Evolutionary conservation across 257 asterid genomes (phyloP).

Genomic region (Voacanga thouarsii): DNA sequence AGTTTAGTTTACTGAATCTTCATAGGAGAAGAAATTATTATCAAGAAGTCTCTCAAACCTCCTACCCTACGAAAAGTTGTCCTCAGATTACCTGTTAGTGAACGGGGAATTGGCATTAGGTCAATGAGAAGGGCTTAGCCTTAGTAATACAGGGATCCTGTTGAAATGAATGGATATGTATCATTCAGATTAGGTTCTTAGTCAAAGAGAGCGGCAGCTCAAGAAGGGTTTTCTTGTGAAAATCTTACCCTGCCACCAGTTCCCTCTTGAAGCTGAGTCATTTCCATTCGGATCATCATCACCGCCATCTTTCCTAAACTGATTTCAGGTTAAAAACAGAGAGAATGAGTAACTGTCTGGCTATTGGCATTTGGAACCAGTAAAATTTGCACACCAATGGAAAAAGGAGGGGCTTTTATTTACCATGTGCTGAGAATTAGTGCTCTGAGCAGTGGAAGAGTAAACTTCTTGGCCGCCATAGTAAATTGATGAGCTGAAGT

Average conservation of each 20-base stretch:
- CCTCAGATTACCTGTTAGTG: conserved; percentile 4
- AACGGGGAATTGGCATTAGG: neutral
- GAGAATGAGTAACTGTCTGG: neutral
- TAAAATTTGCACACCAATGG: neutral
- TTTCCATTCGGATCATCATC: conserved; percentile 48
- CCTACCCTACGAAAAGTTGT: too few species aligned
- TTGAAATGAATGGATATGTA: neutral
- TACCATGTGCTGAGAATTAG: conserved; percentile 37
- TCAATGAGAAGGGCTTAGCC: neutral
- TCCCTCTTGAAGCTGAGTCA: conserved; percentile 72
- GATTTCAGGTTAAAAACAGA: neutral
- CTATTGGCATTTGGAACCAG: too few species aligned
- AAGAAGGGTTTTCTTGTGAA: neutral
- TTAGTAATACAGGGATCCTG: conserved; percentile 79
- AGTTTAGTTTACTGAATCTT: neutral
- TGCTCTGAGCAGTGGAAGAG: conserved; percentile 36
- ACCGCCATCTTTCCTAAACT: conserved; percentile 52
- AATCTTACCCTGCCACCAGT: conserved; percentile 84
- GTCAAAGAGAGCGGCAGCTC: neutral
- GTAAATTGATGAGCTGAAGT: conserved; percentile 69
- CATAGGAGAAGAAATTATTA: neutral
- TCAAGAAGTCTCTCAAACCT: neutral
- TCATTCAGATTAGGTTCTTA: neutral
- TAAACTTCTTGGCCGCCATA: conserved; percentile 81
- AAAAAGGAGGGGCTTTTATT: conserved; percentile 8